Conservation (phyloP, 805 yeast species). For the Kluyveromyces dobzhanskii region DNA sequence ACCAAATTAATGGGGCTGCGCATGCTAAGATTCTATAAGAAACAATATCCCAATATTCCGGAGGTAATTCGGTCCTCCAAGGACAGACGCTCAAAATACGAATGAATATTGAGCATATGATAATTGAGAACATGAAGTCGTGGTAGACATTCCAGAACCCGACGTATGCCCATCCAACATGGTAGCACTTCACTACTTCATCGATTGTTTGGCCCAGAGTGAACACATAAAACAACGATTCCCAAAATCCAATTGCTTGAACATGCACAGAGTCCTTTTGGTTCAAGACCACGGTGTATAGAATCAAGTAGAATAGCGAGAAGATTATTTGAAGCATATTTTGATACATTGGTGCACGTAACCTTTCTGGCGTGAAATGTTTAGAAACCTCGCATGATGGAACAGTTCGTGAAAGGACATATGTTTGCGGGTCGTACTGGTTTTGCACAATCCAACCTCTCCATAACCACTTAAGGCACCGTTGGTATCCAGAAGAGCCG, state of each 20-base stretch:
- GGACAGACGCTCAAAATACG: slow-evolving; percentile 35
- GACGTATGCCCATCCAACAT: slow-evolving; percentile 63
- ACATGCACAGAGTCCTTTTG: slow-evolving; percentile 34
- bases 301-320: slow-evolving; percentile 50
- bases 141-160: slow-evolving; percentile 78
- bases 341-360: slow-evolving; percentile 80
- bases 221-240: slow-evolving; percentile 51
- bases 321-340: slow-evolving; percentile 61
- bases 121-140: slow-evolving; percentile 53
- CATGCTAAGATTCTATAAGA: slow-evolving; percentile 67
- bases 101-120: slow-evolving; percentile 44
- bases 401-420: slow-evolving; percentile 54
- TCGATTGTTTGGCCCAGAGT: slow-evolving; percentile 61
- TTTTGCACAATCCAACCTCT: slow-evolving; percentile 86
- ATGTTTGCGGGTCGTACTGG: slow-evolving; percentile 57
- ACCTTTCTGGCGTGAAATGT: slow-evolving; percentile 76
- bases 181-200: slow-evolving; percentile 63
- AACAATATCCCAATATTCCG: slow-evolving; percentile 39
- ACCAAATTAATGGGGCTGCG: slow-evolving; percentile 85
- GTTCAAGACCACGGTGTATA: slow-evolving; percentile 61
- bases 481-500: slow-evolving; percentile 73
- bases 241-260: slow-evolving; percentile 37
- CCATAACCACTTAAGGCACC: slow-evolving; percentile 88
- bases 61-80: slow-evolving; percentile 16
- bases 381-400: slow-evolving; percentile 43